These are phyloP conservation scores for Aspergillus viridinutans DNA, from an alignment of 2,329 filamentous ascomycete species.

Conservation along the genomic window DNA sequence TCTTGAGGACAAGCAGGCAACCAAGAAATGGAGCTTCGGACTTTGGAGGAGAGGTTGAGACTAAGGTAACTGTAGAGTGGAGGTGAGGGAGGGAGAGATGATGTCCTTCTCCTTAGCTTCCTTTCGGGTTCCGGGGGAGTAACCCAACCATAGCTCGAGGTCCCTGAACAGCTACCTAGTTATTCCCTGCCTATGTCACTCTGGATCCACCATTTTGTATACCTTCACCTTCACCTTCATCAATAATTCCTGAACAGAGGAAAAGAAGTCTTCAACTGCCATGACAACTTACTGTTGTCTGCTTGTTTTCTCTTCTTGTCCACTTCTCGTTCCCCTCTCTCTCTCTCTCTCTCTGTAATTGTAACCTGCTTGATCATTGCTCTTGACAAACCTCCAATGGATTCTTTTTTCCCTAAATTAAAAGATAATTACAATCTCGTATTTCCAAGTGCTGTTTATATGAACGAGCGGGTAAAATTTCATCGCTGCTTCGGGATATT, in stretches of 20 bases:
- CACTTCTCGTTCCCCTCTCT: not conserved
- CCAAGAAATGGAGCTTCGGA: not conserved
- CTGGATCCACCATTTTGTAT: not conserved
- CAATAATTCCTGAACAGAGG: too few species aligned
- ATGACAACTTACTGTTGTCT: not conserved
- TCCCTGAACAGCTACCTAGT: not conserved
- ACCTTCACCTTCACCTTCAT: too few species aligned
- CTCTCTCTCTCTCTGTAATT: not conserved
- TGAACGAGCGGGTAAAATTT: constrained; percentile 32
- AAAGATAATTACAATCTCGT: constrained; percentile 19
- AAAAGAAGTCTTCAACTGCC: too few species aligned
- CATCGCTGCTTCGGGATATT: constrained; percentile 38
- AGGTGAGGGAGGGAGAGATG: not conserved
- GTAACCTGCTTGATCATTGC: not conserved
- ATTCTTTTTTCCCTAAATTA: not conserved
- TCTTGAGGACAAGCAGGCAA: not conserved
- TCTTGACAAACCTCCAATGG: not conserved
- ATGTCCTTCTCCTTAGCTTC: not conserved
- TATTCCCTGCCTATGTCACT: not conserved
- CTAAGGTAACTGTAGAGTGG: not conserved
- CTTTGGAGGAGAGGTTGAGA: not conserved
- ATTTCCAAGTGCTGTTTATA: constrained; percentile 11
- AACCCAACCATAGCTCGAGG: not conserved
- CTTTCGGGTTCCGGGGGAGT: not conserved
- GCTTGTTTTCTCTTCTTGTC: not conserved